Percentiles rank a stretch among this genome's conserved stretches.
These are phyloP conservation scores for Elasticomyces elasticus DNA, from an alignment of 495 filamentous ascomycete species.

Conservation along the genomic window DNA sequence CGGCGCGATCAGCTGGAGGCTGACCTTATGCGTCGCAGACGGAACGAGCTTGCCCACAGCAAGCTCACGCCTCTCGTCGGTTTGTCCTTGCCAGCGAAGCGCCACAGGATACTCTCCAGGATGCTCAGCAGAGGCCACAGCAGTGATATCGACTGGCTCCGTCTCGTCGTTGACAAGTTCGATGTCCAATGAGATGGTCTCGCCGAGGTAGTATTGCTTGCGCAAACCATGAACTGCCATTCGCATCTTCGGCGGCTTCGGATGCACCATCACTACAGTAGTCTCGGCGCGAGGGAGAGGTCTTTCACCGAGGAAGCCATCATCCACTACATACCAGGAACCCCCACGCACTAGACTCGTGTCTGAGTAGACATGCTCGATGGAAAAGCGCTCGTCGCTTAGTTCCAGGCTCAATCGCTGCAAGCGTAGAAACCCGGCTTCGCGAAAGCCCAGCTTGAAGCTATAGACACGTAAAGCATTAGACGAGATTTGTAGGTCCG, in stretches of 20 bases:
- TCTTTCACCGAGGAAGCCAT: constrained; percentile 24
- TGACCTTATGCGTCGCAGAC: background rate
- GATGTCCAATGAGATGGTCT: constrained; percentile 56
- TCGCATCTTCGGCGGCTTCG: constrained; percentile 86
- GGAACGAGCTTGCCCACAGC: background rate
- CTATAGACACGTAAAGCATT: constrained; percentile 60
- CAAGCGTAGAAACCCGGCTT: constrained; percentile 58
- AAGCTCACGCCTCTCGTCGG: constrained; percentile 11
- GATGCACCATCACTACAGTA: constrained; percentile 56
- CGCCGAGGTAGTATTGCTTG: constrained; percentile 73
- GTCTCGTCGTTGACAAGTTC: constrained; percentile 76
- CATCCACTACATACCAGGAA: constrained; percentile 19
- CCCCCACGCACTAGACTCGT: constrained; percentile 5
- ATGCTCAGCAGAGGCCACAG: background rate
- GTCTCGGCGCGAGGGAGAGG: constrained; percentile 41
- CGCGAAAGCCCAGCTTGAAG: constrained; percentile 62
- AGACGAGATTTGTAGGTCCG: constrained; percentile 59
- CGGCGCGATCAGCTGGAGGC: constrained; percentile 23
- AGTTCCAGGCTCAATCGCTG: constrained; percentile 1
- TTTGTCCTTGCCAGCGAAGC: background rate
- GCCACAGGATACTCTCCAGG: background rate
- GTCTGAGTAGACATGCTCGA: constrained; percentile 13
- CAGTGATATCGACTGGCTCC: constrained; percentile 38
- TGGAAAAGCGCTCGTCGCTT: background rate
- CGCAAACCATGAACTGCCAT: constrained; percentile 51